Base-by-base conservation (phyloP, 192 early-diverging fungal species). In the Podila epicladia region DNA sequence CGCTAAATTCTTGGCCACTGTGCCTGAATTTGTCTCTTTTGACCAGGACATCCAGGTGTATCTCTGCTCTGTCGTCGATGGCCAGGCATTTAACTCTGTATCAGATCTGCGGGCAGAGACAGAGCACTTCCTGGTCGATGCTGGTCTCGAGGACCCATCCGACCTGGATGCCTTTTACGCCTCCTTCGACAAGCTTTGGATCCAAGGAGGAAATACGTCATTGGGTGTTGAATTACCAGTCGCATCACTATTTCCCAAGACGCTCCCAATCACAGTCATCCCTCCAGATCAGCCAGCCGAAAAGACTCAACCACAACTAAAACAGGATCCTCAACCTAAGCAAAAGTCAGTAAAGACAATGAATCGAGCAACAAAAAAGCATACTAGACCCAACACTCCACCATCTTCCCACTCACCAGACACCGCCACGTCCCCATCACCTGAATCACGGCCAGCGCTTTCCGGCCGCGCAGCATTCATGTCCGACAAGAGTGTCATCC, bases 91-190 rank as follows among this genome's bases (percentile, higher is more conserved):
- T 57, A 72, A 15, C 74, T 82, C 63, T 1, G 45, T 85, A 8
- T 83, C 85, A 20, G 82, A 83, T 13, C 57, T 93, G 20, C 89
- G 88, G 62, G 91, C 90, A n/a, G 88, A 87, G 33, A 86, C 89
- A 9, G 87, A 89, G 75, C 88, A 88, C 32, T 93, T 92, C 69
- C 73, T 93, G 33, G 65, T 74, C 37, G 91, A 92, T 38, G 89
- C 89, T 0, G 91, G 91, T 35, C 78, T 91, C 71, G 78, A 72
- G 9, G 87, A 90, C 26, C 41, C 35, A 7, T 28, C 58, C 19
- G 84, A 80, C 4, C 80, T 92, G 15, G 77, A 84, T 57, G 60
- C 67, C 0, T 74, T 92, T 55, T 92, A 90, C 66, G 60, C 24
- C 50, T 68, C 66, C 8, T 28, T 84, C n/a, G 33, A 74, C 20